Percentiles rank a stretch among this genome's conserved stretches.
phyloP scores from a whole-genome alignment of 768 basidiomycete genomes.

The Solioccasus polychromus region DNA sequence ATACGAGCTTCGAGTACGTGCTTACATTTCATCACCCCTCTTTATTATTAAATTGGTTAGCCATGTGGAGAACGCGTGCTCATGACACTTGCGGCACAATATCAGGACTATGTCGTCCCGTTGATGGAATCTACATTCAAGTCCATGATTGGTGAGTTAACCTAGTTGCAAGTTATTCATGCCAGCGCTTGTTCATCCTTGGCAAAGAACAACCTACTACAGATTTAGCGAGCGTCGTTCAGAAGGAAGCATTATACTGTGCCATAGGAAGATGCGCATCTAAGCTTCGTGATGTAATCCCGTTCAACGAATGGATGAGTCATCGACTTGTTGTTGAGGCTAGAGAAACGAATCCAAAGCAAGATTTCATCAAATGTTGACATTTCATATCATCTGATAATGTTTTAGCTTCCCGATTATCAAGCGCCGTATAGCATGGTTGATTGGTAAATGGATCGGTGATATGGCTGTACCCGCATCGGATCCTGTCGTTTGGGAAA shows the following conservation, averaged over 20 bases:
- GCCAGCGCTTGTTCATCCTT: not conserved
- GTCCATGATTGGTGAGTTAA: slow-evolving; percentile 50
- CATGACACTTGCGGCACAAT: slow-evolving; percentile 72
- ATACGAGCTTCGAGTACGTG: slow-evolving; percentile 80
- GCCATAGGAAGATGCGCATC: slow-evolving; percentile 80
- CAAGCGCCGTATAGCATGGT: slow-evolving; percentile 93
- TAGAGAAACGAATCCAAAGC: slow-evolving; percentile 58
- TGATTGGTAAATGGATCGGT: slow-evolving; percentile 85
- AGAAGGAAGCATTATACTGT: slow-evolving; percentile 87
- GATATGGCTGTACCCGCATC: slow-evolving; percentile 61
- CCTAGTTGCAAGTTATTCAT: not conserved
- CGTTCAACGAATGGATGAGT: slow-evolving; percentile 70
- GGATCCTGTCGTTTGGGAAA: slow-evolving; percentile 71
- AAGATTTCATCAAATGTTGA: slow-evolving; percentile 17
- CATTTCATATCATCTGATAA: slow-evolving; percentile 6
- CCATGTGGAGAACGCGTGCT: slow-evolving; percentile 93
- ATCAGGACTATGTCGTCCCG: slow-evolving; percentile 64
- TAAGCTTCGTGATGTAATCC: slow-evolving; percentile 58
- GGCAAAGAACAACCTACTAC: slow-evolving; percentile 41
- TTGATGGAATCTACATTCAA: slow-evolving; percentile 60
- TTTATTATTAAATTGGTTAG: slow-evolving; percentile 38
- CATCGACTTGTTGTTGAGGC: slow-evolving; percentile 59
- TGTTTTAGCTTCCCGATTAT: slow-evolving; percentile 76
- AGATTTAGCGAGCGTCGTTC: slow-evolving; percentile 59
- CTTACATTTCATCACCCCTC: not conserved